Evolutionary conservation across 1,139 yeast genomes (phyloP).

Genomic region (Yamadazyma songkhlaensis): DNA sequence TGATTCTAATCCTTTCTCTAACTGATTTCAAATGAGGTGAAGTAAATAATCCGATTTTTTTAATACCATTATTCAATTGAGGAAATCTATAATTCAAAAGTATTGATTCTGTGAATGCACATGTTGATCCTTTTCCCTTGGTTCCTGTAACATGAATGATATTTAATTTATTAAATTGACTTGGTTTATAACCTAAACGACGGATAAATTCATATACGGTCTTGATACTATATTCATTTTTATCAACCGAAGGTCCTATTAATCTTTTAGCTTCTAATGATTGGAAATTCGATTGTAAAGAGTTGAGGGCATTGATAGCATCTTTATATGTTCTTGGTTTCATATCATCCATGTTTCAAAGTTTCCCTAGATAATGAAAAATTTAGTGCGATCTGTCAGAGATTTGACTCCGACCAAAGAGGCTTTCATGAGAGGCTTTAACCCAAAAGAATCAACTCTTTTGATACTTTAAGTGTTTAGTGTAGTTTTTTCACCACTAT

Average conservation of each 20-base stretch:
- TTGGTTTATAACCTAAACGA: conserved; percentile 74
- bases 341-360: conserved; percentile 7
- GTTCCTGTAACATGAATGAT: conserved; percentile 95
- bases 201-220: conserved; percentile 93
- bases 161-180: conserved; percentile 70
- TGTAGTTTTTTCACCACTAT: too few species aligned
- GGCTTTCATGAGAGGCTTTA: too few species aligned
- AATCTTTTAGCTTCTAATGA: conserved; percentile 79
- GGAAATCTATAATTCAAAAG: conserved; percentile 51
- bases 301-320: conserved; percentile 82
- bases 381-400: background rate
- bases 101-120: conserved; percentile 89
- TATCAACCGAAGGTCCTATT: conserved; percentile 58
- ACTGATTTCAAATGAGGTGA: conserved; percentile 95
- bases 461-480: too few species aligned
- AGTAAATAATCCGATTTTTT: conserved; percentile 83
- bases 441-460: too few species aligned
- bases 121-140: conserved; percentile 97
- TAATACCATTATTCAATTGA: conserved; percentile 18
- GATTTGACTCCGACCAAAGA: too few species aligned
- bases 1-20: conserved; percentile 84
- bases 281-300: conserved; percentile 88
- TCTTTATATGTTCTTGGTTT: conserved; percentile 47
- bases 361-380: too few species aligned
- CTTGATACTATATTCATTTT: conserved; percentile 69